A percentile compares a stretch with the other conserved stretches of the same genome.
Evolutionary conservation across 2,329 filamentous ascomycete species (phyloP).

Genomic region (Cryphonectria nitschkei): DNA sequence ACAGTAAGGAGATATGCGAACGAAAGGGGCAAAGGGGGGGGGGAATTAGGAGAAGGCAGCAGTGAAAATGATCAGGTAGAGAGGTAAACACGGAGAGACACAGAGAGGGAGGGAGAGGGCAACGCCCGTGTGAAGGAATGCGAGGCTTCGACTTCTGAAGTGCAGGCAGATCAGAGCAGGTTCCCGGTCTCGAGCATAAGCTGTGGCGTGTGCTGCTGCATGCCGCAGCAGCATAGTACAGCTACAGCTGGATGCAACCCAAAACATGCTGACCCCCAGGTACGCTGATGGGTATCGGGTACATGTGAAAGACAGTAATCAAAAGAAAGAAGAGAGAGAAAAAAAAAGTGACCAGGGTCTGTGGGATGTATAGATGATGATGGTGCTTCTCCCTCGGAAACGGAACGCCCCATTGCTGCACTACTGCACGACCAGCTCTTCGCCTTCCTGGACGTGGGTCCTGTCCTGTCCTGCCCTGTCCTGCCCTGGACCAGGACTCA

Average conservation of each 20-base stretch:
- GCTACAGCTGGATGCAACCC: conserved; percentile 28
- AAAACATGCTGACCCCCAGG: conserved; percentile 17
- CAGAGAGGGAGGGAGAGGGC: neutral
- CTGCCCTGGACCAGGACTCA: conserved; percentile 11
- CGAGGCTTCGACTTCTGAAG: conserved; percentile 24
- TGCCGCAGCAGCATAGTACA: conserved; percentile 22
- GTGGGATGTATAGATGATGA: conserved; percentile 22
- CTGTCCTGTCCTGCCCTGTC: neutral
- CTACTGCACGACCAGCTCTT: conserved; percentile 24
- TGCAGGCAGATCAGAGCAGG: conserved; percentile 25
- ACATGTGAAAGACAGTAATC: conserved; percentile 15
- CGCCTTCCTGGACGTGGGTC: conserved; percentile 12
- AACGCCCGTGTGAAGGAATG: conserved; percentile 23
- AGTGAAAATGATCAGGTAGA: neutral
- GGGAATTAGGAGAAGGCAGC: conserved; percentile 14
- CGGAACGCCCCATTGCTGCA: conserved; percentile 22
- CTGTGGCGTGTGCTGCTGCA: conserved; percentile 28
- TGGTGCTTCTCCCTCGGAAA: conserved; percentile 21
- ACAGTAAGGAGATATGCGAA: conserved; percentile 4
- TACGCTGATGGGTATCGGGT: conserved; percentile 23
- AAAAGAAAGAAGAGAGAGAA: neutral
- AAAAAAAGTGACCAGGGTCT: conserved; percentile 8
- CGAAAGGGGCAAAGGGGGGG: neutral
- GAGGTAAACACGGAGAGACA: neutral
- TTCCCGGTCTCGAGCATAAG: conserved; percentile 26